phyloP scores from a whole-genome alignment of 1,284 basidiomycete species.

The Phellopilus nigrolimitatus region DNA sequence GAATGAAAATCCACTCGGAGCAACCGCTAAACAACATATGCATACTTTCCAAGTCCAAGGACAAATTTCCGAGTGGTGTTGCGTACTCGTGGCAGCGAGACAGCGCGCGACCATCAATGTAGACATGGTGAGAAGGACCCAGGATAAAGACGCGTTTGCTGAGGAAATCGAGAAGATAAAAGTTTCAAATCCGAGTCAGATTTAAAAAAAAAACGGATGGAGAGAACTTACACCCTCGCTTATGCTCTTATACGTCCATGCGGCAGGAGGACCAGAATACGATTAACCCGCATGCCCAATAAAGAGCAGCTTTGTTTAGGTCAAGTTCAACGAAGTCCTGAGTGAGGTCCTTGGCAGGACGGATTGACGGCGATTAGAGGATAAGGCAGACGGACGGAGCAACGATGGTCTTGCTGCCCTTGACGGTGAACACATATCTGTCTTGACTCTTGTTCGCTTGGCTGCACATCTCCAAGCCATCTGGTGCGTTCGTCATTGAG shows the following conservation, averaged over 20 bases:
- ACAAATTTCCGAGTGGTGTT: slow-evolving; percentile 84
- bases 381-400: slow-evolving; percentile 68
- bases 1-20: slow-evolving; percentile 5
- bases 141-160: slow-evolving; percentile 93
- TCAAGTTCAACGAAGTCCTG: neutral
- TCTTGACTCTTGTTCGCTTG: slow-evolving; percentile 41
- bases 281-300: slow-evolving; percentile 91
- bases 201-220: slow-evolving; percentile 13
- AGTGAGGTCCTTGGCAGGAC: neutral
- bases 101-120: slow-evolving; percentile 84
- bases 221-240: slow-evolving; percentile 68
- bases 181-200: neutral
- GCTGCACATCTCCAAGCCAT: slow-evolving; percentile 62
- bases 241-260: slow-evolving; percentile 92
- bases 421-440: slow-evolving; percentile 57
- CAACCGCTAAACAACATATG: slow-evolving; percentile 13
- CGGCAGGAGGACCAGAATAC: slow-evolving; percentile 92
- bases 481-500: slow-evolving; percentile 57
- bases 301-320: slow-evolving; percentile 14
- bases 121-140: slow-evolving; percentile 93
- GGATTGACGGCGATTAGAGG: neutral
- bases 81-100: slow-evolving; percentile 72
- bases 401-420: slow-evolving; percentile 86
- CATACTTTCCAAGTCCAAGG: slow-evolving; percentile 76
- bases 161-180: slow-evolving; percentile 16